phyloP scores from a whole-genome alignment of 306 rosid species.

The Potentilla sterilis region DNA sequence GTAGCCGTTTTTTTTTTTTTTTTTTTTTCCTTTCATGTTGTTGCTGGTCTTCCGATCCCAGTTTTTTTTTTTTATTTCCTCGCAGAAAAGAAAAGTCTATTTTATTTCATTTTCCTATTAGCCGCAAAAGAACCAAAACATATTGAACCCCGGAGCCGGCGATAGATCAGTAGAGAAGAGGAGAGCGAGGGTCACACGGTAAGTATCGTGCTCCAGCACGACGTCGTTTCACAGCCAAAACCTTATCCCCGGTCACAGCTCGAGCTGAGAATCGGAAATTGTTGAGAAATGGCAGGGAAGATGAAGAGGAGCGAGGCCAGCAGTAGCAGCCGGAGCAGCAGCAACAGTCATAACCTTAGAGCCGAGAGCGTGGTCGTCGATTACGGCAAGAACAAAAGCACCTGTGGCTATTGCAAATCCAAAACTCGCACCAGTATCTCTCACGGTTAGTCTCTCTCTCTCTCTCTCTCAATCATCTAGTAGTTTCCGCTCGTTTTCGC shows the following conservation, averaged over 20 bases:
- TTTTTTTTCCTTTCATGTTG: no score
- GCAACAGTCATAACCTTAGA: constrained; percentile 21
- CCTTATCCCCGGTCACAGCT: background rate
- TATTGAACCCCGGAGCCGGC: background rate
- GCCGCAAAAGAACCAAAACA: background rate
- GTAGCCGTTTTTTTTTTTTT: no score
- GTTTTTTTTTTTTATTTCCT: background rate
- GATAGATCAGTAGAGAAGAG: background rate
- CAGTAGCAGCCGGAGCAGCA: constrained; percentile 45
- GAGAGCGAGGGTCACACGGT: background rate
- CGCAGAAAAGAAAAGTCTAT: background rate
- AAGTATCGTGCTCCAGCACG: constrained; percentile 2
- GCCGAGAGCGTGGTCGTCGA: constrained; percentile 64
- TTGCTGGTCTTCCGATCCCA: background rate
- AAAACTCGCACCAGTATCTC: constrained; percentile 61
- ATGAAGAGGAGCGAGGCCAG: constrained; percentile 57
- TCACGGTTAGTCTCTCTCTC: constrained; percentile 49
- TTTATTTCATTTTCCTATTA: background rate
- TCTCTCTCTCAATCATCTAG: background rate
- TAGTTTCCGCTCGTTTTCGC: background rate
- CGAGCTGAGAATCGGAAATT: constrained; percentile 8
- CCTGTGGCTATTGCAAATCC: constrained; percentile 89
- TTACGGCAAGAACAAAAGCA: constrained; percentile 49
- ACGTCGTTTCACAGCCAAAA: constrained; percentile 28
- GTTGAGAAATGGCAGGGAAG: constrained; percentile 55